phyloP scores from a whole-genome alignment of 257 asterid genomes.

The Gynochthodes officinalis region DNA sequence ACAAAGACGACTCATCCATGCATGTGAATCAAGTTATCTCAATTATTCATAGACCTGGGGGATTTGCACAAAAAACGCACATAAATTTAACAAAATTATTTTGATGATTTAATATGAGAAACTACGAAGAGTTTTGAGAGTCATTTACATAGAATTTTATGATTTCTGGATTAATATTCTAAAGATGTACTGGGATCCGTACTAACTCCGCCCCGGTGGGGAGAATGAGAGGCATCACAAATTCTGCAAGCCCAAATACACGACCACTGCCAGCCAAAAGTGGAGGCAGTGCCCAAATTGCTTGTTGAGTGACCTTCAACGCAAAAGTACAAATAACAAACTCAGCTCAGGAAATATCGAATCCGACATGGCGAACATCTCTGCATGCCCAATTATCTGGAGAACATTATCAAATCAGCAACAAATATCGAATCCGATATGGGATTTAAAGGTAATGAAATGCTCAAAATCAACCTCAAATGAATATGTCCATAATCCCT shows the following conservation, averaged over 20 bases:
- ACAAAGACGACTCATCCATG: too few species aligned
- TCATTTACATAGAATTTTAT: neutral
- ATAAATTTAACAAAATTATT: too few species aligned
- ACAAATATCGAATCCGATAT: neutral
- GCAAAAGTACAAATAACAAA: neutral
- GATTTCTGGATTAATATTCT: neutral
- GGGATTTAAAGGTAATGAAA: neutral
- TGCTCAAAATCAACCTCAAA: constrained; percentile 58
- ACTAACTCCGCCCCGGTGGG: neutral
- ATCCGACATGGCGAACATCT: constrained; percentile 76
- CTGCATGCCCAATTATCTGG: constrained; percentile 67
- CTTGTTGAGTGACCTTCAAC: constrained; percentile 66
- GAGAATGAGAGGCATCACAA: constrained; percentile 33
- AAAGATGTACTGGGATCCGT: too few species aligned
- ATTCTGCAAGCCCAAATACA: constrained; percentile 64
- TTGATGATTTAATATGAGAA: too few species aligned
- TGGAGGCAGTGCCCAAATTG: constrained; percentile 62
- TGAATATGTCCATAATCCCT: constrained; percentile 91
- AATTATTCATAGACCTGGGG: too few species aligned
- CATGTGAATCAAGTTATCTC: too few species aligned
- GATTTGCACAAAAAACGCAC: too few species aligned
- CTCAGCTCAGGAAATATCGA: constrained; percentile 20
- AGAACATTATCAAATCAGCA: constrained; percentile 3
- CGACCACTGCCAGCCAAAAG: constrained; percentile 89
- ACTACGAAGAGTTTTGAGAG: too few species aligned